Evolutionary conservation across 1,284 basidiomycete genomes (phyloP), one percentile per base, ranked within the genome.

Genomic region (Cryptococcus sp.): DNA sequence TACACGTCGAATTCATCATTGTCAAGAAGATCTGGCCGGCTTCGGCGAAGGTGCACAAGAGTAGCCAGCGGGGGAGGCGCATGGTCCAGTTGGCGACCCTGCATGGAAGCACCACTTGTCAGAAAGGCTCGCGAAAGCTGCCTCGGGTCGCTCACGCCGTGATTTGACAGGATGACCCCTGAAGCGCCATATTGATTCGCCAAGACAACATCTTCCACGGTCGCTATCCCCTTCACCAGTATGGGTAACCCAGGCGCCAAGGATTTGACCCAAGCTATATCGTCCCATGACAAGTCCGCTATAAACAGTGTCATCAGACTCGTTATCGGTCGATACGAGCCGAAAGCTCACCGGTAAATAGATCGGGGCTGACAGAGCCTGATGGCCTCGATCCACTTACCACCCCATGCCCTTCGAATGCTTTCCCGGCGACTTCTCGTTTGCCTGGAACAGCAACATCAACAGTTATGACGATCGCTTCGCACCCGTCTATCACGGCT

Each of bases 171-270:
- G 23, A 64, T 61, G 23, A 62, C 55, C 3, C 65, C 59, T 26
- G 54, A 68, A 0, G 76, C 70, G 3, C 79, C 78, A 54, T 77
- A 65, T 55, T 79, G 51, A 39, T 70, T 69, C 1, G 80, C 80
- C 3, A 76, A 63, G 48, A 71, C 70, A 16, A 77, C 76, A 44
- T 81, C 80, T 39, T 73, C 76, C 16, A 78, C 53, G 7, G 53
- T 55, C 4, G 53, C 53, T 15, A 55, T 38, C 7, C 53, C 53
- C 23, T 55, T 55, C 10, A 55, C 23, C 16, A 55, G 44, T 19
- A 55, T 55, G 20, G 53, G 44, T 19, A 55, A 11, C 1, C 29
- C 53, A 17, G 53, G 53, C 38, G 53, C 53, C 29, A 34, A 34
- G 29, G 29, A 2, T 34, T 34, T 34, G 8, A 34, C 29, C 29